phyloP scores from a whole-genome alignment of 768 basidiomycete species.

The Amanita inopinata region DNA sequence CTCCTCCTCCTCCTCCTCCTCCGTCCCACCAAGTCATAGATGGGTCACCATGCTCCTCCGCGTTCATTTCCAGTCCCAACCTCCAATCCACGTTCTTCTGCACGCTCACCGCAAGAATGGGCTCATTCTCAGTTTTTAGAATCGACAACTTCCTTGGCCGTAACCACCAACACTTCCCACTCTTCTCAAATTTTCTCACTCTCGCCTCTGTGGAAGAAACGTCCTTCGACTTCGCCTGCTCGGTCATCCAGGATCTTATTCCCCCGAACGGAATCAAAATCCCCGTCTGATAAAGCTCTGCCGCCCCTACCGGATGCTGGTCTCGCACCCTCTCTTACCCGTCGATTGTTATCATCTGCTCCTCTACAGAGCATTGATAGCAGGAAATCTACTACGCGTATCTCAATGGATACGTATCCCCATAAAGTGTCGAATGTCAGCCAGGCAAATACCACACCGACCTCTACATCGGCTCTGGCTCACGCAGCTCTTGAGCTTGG shows the following conservation, averaged over 20 bases:
- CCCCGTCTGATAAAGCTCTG: constrained; percentile 13
- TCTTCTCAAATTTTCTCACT: constrained; percentile 1
- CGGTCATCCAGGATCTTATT: constrained; percentile 2
- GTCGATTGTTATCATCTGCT: constrained; percentile 2
- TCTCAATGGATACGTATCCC: not conserved
- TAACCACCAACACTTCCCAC: no score
- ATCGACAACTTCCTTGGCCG: no score
- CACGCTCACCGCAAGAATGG: no score
- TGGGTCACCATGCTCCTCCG: constrained; percentile 5
- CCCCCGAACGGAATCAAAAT: not conserved
- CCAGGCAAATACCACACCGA: constrained; percentile 10
- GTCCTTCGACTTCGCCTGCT: constrained; percentile 4
- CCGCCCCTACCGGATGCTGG: constrained; percentile 16
- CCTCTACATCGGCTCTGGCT: constrained; percentile 33
- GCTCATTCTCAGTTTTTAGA: no score
- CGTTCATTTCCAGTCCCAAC: constrained; percentile 10
- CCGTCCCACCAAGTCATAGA: no score
- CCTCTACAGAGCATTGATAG: not conserved
- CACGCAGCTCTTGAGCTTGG: constrained; percentile 53
- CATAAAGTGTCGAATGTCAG: not conserved
- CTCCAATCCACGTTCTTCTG: constrained; percentile 8
- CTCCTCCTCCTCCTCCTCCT: no score
- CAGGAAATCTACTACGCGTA: not conserved
- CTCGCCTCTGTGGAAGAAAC: constrained; percentile 15
- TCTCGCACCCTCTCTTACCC: constrained; percentile 1